phyloP scores from a whole-genome alignment of 164 flowering plant genomes.

The Buxus sempervirens region DNA sequence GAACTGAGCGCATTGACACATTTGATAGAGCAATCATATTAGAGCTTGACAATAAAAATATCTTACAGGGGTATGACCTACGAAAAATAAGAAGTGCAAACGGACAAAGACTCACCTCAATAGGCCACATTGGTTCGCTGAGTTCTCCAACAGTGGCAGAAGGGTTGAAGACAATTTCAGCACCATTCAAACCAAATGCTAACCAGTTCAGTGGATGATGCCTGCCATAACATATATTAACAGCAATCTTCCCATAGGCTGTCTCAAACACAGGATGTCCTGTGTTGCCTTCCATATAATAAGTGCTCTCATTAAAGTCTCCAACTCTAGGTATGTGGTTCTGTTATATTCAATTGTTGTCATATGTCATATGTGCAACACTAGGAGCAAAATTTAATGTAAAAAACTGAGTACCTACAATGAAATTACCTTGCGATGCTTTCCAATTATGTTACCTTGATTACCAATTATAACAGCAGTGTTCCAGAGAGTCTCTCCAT shows the following conservation, averaged over 20 bases:
- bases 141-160: conserved; percentile 99
- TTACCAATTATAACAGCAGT: conserved; percentile 94
- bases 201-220: conserved; percentile 98
- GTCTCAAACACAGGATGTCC: conserved; percentile 99
- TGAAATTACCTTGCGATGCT: conserved; percentile 85
- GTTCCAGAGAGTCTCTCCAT: conserved; percentile 94
- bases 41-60: background rate
- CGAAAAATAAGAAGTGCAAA: background rate
- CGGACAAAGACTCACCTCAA: conserved; percentile 56
- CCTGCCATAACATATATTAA: conserved; percentile 95
- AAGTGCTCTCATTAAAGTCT: conserved; percentile 97
- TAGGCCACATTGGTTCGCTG: conserved; percentile 99
- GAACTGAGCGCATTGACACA: background rate
- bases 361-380: conserved; percentile 2
- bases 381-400: background rate
- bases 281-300: conserved; percentile 97
- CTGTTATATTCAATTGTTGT: conserved; percentile 35
- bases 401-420: background rate
- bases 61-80: background rate
- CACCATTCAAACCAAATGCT: conserved; percentile 98
- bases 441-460: conserved; percentile 92
- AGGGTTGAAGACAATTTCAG: conserved; percentile 97
- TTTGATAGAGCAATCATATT: background rate
- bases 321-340: conserved; percentile 98
- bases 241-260: conserved; percentile 86